These are phyloP conservation scores for Vigna unguiculata DNA, from an alignment of 306 rosid genomes.

Conservation along the genomic window DNA sequence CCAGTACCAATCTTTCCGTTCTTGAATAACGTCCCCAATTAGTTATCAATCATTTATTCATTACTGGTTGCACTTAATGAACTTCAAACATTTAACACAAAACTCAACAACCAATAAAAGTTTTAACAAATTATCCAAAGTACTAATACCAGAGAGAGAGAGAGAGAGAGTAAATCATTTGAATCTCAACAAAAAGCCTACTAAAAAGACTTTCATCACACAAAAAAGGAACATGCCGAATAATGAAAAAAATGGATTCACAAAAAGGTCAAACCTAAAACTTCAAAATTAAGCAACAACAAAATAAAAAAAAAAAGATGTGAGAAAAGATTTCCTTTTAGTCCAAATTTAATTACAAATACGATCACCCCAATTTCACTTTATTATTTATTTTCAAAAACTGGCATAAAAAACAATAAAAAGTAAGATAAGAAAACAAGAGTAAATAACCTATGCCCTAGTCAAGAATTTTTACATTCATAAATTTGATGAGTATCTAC, in stretches of 20 bases:
- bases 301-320: conserved; percentile 5
- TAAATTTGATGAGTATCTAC: not conserved
- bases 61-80: conserved; percentile 10
- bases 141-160: conserved; percentile 17
- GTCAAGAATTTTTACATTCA: not conserved
- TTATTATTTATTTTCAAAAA: not conserved
- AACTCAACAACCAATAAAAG: not conserved
- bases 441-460: not conserved
- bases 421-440: conserved; percentile 4
- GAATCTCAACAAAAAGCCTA: conserved; percentile 29
- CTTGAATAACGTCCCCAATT: conserved; percentile 7
- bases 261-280: conserved; percentile 40
- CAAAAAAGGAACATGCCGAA: conserved; percentile 39
- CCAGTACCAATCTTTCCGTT: conserved; percentile 9
- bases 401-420: not conserved
- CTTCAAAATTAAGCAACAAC: conserved; percentile 49
- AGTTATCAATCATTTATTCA: conserved; percentile 27
- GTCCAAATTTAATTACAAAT: not conserved
- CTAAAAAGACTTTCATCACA: conserved; percentile 16
- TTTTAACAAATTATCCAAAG: not conserved
- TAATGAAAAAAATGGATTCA: conserved; percentile 32
- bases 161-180: conserved; percentile 1
- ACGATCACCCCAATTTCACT: not conserved
- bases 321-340: not conserved
- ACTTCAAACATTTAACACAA: conserved; percentile 15